Percentiles rank a stretch among this genome's conserved stretches.
These are phyloP conservation scores for Coriaria nepalensis DNA, from an alignment of 306 rosid species.

Conservation along the genomic window DNA sequence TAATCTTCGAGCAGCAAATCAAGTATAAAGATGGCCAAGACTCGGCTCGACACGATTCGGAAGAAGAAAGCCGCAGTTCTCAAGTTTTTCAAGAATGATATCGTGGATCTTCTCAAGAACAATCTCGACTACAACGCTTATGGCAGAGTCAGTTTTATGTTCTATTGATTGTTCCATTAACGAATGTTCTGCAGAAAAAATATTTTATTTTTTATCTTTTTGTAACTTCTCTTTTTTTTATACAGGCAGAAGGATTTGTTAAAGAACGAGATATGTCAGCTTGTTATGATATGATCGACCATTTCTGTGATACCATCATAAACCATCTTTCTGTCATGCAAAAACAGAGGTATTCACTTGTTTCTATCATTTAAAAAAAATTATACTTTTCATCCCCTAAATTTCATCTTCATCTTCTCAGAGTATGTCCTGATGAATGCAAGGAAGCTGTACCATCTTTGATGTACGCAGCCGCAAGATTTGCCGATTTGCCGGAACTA, in stretches of 20 bases:
- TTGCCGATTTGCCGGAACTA: conserved; percentile 64
- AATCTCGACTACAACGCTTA: too few species aligned
- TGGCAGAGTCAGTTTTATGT: too few species aligned
- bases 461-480: conserved; percentile 63
- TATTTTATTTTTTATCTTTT: too few species aligned
- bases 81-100: too few species aligned
- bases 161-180: too few species aligned
- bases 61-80: too few species aligned
- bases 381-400: background rate
- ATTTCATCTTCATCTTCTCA: conserved; percentile 12
- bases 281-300: conserved; percentile 43
- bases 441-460: conserved; percentile 62
- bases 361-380: background rate
- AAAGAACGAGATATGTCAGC: conserved; percentile 37
- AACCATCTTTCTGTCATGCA: conserved; percentile 38
- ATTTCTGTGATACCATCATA: conserved; percentile 32
- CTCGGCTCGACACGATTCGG: too few species aligned
- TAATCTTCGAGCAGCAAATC: too few species aligned
- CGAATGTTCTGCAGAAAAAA: too few species aligned
- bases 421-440: conserved; percentile 90
- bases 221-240: background rate
- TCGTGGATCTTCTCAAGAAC: too few species aligned
- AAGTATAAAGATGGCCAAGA: too few species aligned
- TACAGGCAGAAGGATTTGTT: conserved; percentile 48
- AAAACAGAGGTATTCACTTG: conserved; percentile 36